Conservation (phyloP, 331 rosid genomes). For the Malus hybrid region DNA sequence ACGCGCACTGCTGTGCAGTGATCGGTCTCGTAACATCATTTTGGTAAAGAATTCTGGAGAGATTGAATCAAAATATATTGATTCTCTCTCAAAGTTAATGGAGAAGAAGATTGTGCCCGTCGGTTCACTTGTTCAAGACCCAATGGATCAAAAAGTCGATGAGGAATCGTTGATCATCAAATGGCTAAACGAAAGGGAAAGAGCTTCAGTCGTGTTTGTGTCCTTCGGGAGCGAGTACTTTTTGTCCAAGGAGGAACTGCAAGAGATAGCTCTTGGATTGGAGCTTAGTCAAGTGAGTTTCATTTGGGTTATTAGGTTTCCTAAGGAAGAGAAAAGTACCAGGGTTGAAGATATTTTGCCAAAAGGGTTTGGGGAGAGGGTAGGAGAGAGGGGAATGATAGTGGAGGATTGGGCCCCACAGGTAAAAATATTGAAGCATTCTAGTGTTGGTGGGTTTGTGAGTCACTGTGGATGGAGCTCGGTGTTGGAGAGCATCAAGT, state of each 20-base stretch:
- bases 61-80: slow-evolving; percentile 15
- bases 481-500: slow-evolving; percentile 20
- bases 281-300: too few relatives aligned
- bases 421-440: slow-evolving; percentile 8
- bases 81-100: slow-evolving; percentile 3
- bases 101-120: slow-evolving; percentile 18
- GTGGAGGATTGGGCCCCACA: slow-evolving; percentile 26
- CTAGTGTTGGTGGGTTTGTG: slow-evolving; percentile 9
- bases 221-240: too few relatives aligned
- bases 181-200: slow-evolving; percentile 13
- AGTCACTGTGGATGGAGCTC: slow-evolving; percentile 23
- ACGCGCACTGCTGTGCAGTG: neutral
- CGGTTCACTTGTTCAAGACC: slow-evolving; percentile 19
- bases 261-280: too few relatives aligned
- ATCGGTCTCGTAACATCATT: neutral
- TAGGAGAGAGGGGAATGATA: slow-evolving; percentile 5
- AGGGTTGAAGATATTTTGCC: slow-evolving; percentile 9
- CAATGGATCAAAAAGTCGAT: neutral
- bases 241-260: too few relatives aligned
- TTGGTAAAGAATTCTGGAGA: slow-evolving; percentile 7
- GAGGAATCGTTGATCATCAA: neutral
- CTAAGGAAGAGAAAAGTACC: too few relatives aligned
- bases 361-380: slow-evolving; percentile 6
- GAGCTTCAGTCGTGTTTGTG: slow-evolving; percentile 10
- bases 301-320: too few relatives aligned